Evolutionary conservation across 108 stramenopile genomes (phyloP).

Genomic region (Schizochytrium sp.): DNA sequence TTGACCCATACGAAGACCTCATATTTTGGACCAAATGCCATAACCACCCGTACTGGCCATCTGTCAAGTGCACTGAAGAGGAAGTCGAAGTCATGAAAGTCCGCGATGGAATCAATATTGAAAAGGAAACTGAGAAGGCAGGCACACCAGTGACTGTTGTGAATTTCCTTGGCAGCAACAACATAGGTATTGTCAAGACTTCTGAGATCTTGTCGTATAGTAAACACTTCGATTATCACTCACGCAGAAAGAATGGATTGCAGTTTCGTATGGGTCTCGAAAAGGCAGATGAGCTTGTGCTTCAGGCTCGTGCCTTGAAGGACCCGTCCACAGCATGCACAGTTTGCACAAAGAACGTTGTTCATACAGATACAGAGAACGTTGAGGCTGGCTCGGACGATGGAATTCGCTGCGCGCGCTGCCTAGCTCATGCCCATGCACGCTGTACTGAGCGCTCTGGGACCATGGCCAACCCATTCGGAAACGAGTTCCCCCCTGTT

Average conservation of each 20-base stretch:
- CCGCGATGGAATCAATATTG: slow-evolving; percentile 12
- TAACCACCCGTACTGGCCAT: slow-evolving; percentile 58
- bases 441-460: slow-evolving; percentile 4
- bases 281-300: slow-evolving; percentile 32
- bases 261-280: slow-evolving; percentile 18
- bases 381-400: neutral
- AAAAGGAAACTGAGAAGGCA: slow-evolving; percentile 1
- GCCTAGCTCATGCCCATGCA: slow-evolving; percentile 29
- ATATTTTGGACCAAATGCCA: slow-evolving; percentile 54
- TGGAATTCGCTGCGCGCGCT: neutral
- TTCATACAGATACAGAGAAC: neutral
- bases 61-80: neutral
- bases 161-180: slow-evolving; percentile 44
- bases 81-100: neutral
- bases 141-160: slow-evolving; percentile 8
- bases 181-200: slow-evolving; percentile 3
- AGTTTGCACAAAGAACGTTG: neutral
- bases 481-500: neutral
- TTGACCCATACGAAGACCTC: slow-evolving; percentile 41
- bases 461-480: slow-evolving; percentile 3
- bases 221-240: slow-evolving; percentile 3
- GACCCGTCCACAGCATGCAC: neutral
- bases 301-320: neutral
- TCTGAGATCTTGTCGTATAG: neutral
- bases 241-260: slow-evolving; percentile 3